Percentiles rank a stretch among this genome's conserved stretches.
These are phyloP conservation scores for Hymenoscyphus linearis DNA, from an alignment of 2,329 filamentous ascomycete genomes.

Conservation along the genomic window DNA sequence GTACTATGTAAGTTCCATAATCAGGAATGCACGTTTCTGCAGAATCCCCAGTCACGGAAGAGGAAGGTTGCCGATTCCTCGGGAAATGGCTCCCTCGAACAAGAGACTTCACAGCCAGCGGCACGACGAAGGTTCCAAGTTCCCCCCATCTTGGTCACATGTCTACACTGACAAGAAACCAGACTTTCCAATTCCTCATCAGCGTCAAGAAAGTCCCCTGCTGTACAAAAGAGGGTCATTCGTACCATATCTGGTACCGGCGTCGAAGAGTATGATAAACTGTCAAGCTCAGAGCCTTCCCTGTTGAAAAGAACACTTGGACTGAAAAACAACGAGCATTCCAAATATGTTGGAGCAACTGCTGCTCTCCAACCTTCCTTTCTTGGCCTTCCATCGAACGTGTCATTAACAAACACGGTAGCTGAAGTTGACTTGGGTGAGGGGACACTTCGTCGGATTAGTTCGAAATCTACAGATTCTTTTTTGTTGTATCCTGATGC, in stretches of 20 bases:
- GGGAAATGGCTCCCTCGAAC: constrained; percentile 22
- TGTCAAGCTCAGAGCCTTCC: constrained; percentile 49
- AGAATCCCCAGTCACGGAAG: constrained; percentile 71
- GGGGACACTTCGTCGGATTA: constrained; percentile 65
- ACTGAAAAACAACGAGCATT: constrained; percentile 69
- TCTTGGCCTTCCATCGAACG: constrained; percentile 60
- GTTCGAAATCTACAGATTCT: constrained; percentile 56
- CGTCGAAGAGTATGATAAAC: constrained; percentile 64
- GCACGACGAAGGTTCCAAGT: not conserved
- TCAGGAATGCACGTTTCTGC: constrained; percentile 70
- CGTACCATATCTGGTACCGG: constrained; percentile 58
- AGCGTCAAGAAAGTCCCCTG: constrained; percentile 40
- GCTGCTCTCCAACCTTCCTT: constrained; percentile 75
- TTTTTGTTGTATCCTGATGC: constrained; percentile 73
- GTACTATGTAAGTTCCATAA: constrained; percentile 71
- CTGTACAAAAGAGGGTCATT: constrained; percentile 45
- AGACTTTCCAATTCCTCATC: constrained; percentile 47
- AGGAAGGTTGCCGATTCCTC: constrained; percentile 63
- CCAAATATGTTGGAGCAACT: constrained; percentile 74
- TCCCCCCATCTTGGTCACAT: constrained; percentile 8
- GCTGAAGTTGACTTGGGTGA: constrained; percentile 55
- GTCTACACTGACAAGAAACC: constrained; percentile 18
- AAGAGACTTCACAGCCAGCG: constrained; percentile 6
- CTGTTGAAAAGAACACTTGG: constrained; percentile 67
- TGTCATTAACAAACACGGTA: constrained; percentile 72